These are phyloP conservation scores for Erysiphe pulchra DNA, from an alignment of 2,329 filamentous ascomycete species.

Conservation along the genomic window DNA sequence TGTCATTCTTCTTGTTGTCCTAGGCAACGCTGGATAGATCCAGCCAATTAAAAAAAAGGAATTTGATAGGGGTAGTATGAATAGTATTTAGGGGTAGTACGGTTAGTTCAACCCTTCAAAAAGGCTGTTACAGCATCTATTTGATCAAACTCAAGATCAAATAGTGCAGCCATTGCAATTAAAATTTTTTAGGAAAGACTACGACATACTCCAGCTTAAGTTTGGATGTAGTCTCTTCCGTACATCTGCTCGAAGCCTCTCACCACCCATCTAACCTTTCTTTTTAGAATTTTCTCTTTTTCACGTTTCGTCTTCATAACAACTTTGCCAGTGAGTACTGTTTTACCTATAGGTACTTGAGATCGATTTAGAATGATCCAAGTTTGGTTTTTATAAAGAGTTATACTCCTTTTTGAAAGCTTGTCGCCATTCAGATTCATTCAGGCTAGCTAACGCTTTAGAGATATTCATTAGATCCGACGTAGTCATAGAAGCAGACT, in stretches of 20 bases:
- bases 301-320: not conserved
- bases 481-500: not conserved
- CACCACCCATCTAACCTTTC: not conserved
- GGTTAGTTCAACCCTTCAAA: not conserved
- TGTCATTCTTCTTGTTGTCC: too few relatives aligned
- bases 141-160: not conserved
- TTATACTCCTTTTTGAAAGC: not conserved
- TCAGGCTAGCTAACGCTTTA: not conserved
- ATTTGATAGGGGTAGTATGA: too few relatives aligned
- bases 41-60: too few relatives aligned
- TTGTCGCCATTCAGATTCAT: not conserved
- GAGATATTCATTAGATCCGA: not conserved
- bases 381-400: not conserved
- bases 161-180: not conserved
- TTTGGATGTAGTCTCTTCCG: not conserved
- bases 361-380: not conserved
- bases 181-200: not conserved
- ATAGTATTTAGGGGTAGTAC: too few relatives aligned
- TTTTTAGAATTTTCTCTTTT: not conserved
- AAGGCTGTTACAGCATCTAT: not conserved
- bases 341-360: not conserved
- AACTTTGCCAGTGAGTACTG: not conserved
- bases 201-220: not conserved
- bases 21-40: too few relatives aligned
- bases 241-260: not conserved